Base-by-base conservation (phyloP, 257 asterid species). In the Solanum paucissectum region DNA sequence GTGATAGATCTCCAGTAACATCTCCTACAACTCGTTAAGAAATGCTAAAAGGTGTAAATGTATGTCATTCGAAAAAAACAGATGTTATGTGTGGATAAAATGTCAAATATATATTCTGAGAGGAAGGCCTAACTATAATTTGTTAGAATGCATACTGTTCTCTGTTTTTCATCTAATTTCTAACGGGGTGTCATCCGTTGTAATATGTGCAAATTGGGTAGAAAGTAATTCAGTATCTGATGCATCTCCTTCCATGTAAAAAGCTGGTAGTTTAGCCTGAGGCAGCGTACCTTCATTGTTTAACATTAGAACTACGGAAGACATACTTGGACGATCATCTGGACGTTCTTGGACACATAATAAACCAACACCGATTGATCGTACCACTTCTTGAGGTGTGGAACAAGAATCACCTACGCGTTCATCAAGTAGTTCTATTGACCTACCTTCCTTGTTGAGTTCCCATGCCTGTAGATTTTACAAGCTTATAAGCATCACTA, bases 301-400 rank as follows among this genome's bases (percentile, higher is more conserved):
- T 20, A 92, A 25, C 92, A 90, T 92, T 37, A 82, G 13, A 68
- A 85, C 72, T 60, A 84, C 92, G 14, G 85, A 88, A 33, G 92
- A 73, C 94, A 90, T 90, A 75, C 74, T 81, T 68, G 94, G 94
- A 69, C 93, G 89, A 29, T 85, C 92, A 13, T 88, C 87, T 5
- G 88, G 90, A 69, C 86, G 37, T 60, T 86, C 83, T 83, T 92
- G 94, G 16, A 90, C 92, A 60, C 94, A 92, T 74, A 92, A 74
- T 72, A 92, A 52, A 13, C 92, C 94, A 5, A 92, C 93, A 20
- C 90, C 88, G 13, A 92, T 83, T 16, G 88, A 86, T 69, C 92
- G 38, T 33, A 88, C 73, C 27, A 90, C 90, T 87, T 92, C 88
- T 23, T 91, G 11, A 8, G 40, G 18, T 58, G 46, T 21, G 34